phyloP scores from a whole-genome alignment of 2,329 filamentous ascomycete genomes.

The Amphichorda felina region DNA sequence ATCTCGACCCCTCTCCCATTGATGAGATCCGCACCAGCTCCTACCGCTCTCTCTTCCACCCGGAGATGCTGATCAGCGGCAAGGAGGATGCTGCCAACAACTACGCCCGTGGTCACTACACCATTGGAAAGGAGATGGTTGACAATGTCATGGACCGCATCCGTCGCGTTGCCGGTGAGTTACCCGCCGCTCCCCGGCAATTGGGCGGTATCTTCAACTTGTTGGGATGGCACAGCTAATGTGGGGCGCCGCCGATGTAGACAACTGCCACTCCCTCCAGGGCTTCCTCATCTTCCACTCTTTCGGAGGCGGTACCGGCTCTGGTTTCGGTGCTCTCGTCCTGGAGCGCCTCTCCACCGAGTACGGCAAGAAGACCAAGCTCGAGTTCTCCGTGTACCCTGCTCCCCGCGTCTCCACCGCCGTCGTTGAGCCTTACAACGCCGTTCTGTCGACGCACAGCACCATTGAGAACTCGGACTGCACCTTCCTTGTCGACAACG shows the following conservation, averaged over 20 bases:
- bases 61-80: constrained; percentile 59
- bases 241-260: constrained; percentile 22
- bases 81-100: constrained; percentile 72
- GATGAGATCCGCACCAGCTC: constrained; percentile 60
- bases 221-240: no score
- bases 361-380: constrained; percentile 68
- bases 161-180: constrained; percentile 54
- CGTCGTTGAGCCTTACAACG: constrained; percentile 65
- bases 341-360: constrained; percentile 63
- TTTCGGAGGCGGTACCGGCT: constrained; percentile 61
- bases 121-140: constrained; percentile 66
- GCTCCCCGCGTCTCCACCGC: constrained; percentile 58
- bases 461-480: constrained; percentile 70
- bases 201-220: no score
- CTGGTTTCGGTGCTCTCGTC: constrained; percentile 60
- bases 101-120: constrained; percentile 67
- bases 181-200: neutral
- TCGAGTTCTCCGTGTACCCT: constrained; percentile 63
- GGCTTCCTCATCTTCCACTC: constrained; percentile 68
- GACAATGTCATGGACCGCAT: constrained; percentile 59
- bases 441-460: constrained; percentile 62
- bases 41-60: constrained; percentile 62
- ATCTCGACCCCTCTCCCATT: constrained; percentile 61
- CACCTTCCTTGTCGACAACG: constrained; percentile 66
- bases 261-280: constrained; percentile 63